Evolutionary conservation across 306 rosid species (phyloP).

Genomic region (Medicago truncatula): DNA sequence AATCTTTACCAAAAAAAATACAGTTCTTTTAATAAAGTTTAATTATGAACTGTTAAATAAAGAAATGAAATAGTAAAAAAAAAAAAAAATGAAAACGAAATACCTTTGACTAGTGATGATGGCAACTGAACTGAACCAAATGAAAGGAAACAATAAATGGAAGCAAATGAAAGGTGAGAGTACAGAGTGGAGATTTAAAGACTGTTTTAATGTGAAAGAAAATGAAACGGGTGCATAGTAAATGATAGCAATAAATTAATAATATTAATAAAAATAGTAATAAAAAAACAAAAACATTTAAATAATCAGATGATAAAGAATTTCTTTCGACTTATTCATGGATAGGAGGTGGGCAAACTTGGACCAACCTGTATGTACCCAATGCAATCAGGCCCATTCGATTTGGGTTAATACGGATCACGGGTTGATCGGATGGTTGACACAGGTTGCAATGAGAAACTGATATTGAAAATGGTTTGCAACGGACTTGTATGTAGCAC

Average conservation of each 20-base stretch:
- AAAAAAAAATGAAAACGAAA: constrained; percentile 33
- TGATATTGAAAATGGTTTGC: too few relatives aligned
- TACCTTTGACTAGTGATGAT: constrained; percentile 61
- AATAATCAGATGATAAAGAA: too few relatives aligned
- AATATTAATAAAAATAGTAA: not conserved
- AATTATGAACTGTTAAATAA: constrained; percentile 9
- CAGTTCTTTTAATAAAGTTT: not conserved
- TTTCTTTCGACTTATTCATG: too few relatives aligned
- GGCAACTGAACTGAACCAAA: constrained; percentile 28
- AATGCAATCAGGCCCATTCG: too few relatives aligned
- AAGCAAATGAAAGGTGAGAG: constrained; percentile 41
- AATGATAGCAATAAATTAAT: constrained; percentile 27
- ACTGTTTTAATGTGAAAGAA: constrained; percentile 22
- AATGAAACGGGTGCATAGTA: constrained; percentile 31
- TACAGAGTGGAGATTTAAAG: constrained; percentile 45
- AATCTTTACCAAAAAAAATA: not conserved
- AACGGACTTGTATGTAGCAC: too few relatives aligned
- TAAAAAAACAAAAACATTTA: not conserved
- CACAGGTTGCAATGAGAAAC: too few relatives aligned
- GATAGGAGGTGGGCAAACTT: too few relatives aligned
- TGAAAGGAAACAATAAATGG: constrained; percentile 34
- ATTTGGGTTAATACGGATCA: too few relatives aligned
- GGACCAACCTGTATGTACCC: too few relatives aligned
- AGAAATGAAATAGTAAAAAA: not conserved
- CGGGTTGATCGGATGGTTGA: too few relatives aligned